Evolutionary conservation across 2,329 filamentous ascomycete genomes (phyloP).

Genomic region (Aplosporella prunicola): DNA sequence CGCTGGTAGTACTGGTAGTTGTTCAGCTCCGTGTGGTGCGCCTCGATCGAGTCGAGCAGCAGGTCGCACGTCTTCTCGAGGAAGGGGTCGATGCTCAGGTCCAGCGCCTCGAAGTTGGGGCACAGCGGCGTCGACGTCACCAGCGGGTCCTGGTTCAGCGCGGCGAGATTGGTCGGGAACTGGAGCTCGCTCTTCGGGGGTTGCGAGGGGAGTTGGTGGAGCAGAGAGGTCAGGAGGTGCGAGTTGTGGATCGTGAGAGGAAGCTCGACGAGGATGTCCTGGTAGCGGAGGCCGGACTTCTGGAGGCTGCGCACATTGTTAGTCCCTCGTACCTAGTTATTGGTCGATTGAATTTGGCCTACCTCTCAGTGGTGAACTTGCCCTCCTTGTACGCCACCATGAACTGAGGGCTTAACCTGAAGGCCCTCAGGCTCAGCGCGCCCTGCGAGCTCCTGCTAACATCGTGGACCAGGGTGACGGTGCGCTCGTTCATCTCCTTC

Average conservation of each 20-base stretch:
- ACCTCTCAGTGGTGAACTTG: slow-evolving; percentile 97
- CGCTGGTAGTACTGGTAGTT: slow-evolving; percentile 98
- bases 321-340: slow-evolving; percentile 14
- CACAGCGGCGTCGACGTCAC: slow-evolving; percentile 57
- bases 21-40: slow-evolving; percentile 97
- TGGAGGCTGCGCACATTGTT: slow-evolving; percentile 55
- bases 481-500: slow-evolving; percentile 77
- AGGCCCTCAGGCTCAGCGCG: slow-evolving; percentile 78
- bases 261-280: slow-evolving; percentile 85
- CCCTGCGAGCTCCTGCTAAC: slow-evolving; percentile 92
- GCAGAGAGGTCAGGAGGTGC: slow-evolving; percentile 87
- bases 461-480: slow-evolving; percentile 86
- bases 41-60: slow-evolving; percentile 91
- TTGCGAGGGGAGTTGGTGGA: slow-evolving; percentile 76
- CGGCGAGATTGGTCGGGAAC: slow-evolving; percentile 68
- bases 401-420: slow-evolving; percentile 78
- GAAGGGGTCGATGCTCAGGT: slow-evolving; percentile 92
- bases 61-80: slow-evolving; percentile 97
- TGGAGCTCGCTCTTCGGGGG: slow-evolving; percentile 58
- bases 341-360: slow-evolving; percentile 28
- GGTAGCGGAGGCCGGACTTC: slow-evolving; percentile 87
- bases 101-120: slow-evolving; percentile 81
- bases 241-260: slow-evolving; percentile 92
- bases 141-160: slow-evolving; percentile 57
- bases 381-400: slow-evolving; percentile 90